Percentiles rank a stretch among this genome's conserved stretches.
Conservation (phyloP, 2,329 filamentous ascomycete species). For the Geosmithia flava region DNA sequence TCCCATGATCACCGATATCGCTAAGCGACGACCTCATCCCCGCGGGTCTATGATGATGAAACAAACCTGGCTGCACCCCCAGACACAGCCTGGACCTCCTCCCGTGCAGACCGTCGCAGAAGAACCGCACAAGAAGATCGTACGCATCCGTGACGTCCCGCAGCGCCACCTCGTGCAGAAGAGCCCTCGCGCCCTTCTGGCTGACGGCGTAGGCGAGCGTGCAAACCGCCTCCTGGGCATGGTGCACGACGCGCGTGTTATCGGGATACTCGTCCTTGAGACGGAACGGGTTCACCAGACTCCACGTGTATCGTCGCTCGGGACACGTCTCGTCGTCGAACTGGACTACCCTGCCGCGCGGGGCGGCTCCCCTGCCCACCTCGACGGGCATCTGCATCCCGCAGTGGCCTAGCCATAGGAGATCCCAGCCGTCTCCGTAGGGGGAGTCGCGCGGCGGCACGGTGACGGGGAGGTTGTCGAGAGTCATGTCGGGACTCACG, state of each 20-base stretch:
- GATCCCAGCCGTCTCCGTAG: slow-evolving; percentile 38
- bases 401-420: slow-evolving; percentile 39
- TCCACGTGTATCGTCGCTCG: slow-evolving; percentile 16
- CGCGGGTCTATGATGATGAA: slow-evolving; percentile 29
- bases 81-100: slow-evolving; percentile 23
- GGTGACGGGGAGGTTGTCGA: slow-evolving; percentile 8
- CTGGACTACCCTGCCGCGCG: slow-evolving; percentile 17
- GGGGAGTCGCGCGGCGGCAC: slow-evolving; percentile 18
- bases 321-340: slow-evolving; percentile 22
- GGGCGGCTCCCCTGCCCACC: slow-evolving; percentile 5
- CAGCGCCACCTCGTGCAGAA: slow-evolving; percentile 37
- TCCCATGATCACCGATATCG: slow-evolving; percentile 21
- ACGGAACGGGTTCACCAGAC: slow-evolving; percentile 20
- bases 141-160: slow-evolving; percentile 23
- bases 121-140: slow-evolving; percentile 32
- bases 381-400: slow-evolving; percentile 18
- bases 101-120: slow-evolving; percentile 26
- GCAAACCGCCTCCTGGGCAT: slow-evolving; percentile 24
- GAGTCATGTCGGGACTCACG: slow-evolving; percentile 6
- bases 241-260: slow-evolving; percentile 31
- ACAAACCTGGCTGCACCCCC: slow-evolving; percentile 26
- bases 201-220: slow-evolving; percentile 41
- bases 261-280: slow-evolving; percentile 18
- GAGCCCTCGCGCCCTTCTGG: slow-evolving; percentile 35
- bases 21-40: slow-evolving; percentile 20